Evolutionary conservation across 345 rosid genomes (phyloP).

Genomic region (Gossypium arboreum): DNA sequence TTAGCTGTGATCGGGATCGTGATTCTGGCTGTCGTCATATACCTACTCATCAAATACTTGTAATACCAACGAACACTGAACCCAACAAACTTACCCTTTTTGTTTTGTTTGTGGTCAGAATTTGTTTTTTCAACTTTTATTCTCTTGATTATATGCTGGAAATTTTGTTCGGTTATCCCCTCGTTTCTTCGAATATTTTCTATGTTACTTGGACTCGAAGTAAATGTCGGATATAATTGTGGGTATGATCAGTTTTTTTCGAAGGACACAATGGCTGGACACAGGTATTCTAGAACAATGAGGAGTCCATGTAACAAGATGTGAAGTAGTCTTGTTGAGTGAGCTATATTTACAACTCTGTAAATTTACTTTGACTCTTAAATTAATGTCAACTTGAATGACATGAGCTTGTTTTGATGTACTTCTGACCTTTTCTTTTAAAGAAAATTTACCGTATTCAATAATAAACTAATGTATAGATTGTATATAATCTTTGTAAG

Average conservation of each 20-base stretch:
- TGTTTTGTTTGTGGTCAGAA: background rate
- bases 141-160: background rate
- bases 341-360: background rate
- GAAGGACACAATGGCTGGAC: background rate
- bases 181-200: background rate
- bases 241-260: background rate
- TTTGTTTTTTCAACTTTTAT: conserved; percentile 4
- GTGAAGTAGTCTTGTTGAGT: background rate
- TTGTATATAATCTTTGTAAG: no score
- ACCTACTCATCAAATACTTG: conserved; percentile 68
- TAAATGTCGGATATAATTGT: background rate
- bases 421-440: no score
- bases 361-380: background rate
- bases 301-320: background rate
- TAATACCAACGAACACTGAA: conserved; percentile 21
- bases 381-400: no score
- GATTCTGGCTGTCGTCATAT: conserved; percentile 61
- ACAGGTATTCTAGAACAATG: background rate
- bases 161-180: background rate
- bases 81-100: background rate
- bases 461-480: no score
- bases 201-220: background rate
- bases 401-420: no score
- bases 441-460: no score
- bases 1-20: conserved; percentile 72